These are phyloP conservation scores for Pythium sukuiense DNA, from an alignment of 352 stramenopile genomes.

Conservation along the genomic window DNA sequence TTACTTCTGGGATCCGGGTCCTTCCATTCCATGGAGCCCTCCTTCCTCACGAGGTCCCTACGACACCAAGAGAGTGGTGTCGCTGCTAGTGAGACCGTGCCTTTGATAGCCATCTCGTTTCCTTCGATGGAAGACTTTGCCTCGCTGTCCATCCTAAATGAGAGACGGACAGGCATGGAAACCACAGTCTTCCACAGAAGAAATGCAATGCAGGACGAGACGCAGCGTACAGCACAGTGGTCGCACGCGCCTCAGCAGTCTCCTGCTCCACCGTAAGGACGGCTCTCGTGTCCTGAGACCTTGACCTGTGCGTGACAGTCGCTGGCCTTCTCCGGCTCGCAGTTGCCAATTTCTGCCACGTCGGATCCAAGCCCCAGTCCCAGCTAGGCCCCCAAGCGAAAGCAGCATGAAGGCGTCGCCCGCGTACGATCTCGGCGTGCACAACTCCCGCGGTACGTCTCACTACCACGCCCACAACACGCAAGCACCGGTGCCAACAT, in stretches of 20 bases:
- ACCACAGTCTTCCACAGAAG: constrained; percentile 1
- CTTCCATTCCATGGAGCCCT: not conserved
- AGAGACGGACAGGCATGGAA: not conserved
- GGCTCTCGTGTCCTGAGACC: not conserved
- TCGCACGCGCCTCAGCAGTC: not conserved
- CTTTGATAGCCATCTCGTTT: not conserved
- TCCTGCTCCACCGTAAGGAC: not conserved
- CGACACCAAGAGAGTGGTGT: no score
- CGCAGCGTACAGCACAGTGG: no score
- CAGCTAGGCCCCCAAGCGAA: not conserved
- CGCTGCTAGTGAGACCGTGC: no score
- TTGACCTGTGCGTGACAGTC: not conserved
- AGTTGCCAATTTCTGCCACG: not conserved
- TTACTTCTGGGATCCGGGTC: not conserved
- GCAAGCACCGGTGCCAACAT: constrained; percentile 6
- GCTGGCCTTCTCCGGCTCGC: not conserved
- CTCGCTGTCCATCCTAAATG: not conserved
- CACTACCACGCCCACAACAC: constrained; percentile 4
- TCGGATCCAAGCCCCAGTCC: not conserved
- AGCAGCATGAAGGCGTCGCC: constrained; percentile 3
- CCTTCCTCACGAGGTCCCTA: no score
- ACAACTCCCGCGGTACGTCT: not conserved
- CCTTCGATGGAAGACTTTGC: not conserved
- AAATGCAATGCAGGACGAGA: not conserved
- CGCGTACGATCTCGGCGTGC: not conserved